Conservation (phyloP, 129 eudicot species). For the Lactuca saligna region DNA sequence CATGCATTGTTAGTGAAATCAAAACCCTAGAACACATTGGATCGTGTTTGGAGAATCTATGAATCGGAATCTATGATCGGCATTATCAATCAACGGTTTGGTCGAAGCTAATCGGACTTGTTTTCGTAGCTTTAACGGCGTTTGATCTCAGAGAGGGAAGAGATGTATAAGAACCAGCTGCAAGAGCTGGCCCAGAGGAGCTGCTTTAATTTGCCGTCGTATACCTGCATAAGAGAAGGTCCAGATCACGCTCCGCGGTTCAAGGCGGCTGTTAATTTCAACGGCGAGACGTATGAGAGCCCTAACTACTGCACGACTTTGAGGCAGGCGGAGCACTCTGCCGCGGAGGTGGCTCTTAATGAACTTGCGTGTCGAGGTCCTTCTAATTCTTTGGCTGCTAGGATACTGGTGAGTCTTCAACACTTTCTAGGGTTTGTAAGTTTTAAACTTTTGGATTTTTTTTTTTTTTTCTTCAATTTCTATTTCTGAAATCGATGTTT, state of each 20-base stretch:
- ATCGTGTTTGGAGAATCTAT: constrained; percentile 17
- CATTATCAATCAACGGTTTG: constrained; percentile 16
- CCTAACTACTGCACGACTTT: constrained; percentile 61
- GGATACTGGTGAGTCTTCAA: constrained; percentile 47
- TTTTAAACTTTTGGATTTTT: neutral
- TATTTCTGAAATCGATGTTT: neutral
- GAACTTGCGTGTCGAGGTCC: constrained; percentile 56
- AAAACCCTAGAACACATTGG: constrained; percentile 30
- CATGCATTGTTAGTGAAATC: constrained; percentile 21
- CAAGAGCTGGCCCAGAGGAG: constrained; percentile 75
- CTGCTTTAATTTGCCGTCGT: constrained; percentile 69
- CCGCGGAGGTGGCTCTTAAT: constrained; percentile 69
- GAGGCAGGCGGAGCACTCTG: constrained; percentile 75
- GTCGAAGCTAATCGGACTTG: constrained; percentile 14
- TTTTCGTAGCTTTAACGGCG: neutral
- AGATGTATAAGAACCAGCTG: constrained; percentile 74
- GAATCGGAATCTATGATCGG: constrained; percentile 32
- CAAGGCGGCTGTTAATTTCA: constrained; percentile 64
- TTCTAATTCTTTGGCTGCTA: constrained; percentile 56
- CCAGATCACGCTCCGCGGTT: constrained; percentile 87
- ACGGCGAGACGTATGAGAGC: constrained; percentile 63
- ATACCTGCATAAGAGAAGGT: constrained; percentile 66
- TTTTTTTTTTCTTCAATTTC: neutral
- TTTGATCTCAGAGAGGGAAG: constrained; percentile 7
- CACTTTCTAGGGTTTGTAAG: constrained; percentile 15